These are phyloP conservation scores for Buddleja alternifolia DNA, from an alignment of 257 asterid species.

Conservation along the genomic window DNA sequence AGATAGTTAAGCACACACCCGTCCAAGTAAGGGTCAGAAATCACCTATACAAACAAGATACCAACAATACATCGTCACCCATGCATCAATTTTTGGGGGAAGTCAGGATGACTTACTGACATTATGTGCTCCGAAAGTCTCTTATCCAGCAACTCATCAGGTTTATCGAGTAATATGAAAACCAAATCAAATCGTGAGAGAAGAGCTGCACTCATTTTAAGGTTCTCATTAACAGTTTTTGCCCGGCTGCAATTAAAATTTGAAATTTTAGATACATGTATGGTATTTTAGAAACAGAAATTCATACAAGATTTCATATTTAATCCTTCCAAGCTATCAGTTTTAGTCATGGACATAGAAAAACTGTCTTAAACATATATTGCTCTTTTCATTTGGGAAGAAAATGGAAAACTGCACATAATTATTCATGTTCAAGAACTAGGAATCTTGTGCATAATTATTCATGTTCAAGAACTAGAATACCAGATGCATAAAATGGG, in stretches of 20 bases:
- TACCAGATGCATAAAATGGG: slow-evolving; percentile 4
- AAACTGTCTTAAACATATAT: not conserved
- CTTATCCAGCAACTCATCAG: slow-evolving; percentile 90
- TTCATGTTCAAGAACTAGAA: slow-evolving; percentile 19
- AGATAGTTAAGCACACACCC: not conserved
- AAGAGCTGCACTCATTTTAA: slow-evolving; percentile 92
- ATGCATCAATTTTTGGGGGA: slow-evolving; percentile 27
- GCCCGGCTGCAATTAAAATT: slow-evolving; percentile 81
- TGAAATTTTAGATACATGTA: slow-evolving; percentile 14
- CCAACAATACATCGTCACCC: slow-evolving; percentile 18
- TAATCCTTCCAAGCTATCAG: slow-evolving; percentile 20
- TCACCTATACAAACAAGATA: slow-evolving; percentile 3
- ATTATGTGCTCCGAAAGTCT: slow-evolving; percentile 97
- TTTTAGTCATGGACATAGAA: slow-evolving; percentile 16
- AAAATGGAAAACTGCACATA: slow-evolving; percentile 12
- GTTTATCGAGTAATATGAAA: slow-evolving; percentile 96
- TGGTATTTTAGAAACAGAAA: not conserved
- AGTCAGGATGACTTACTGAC: slow-evolving; percentile 76
- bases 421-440: not conserved
- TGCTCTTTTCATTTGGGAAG: slow-evolving; percentile 8
- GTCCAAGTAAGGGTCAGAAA: not conserved
- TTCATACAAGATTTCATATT: slow-evolving; percentile 1
- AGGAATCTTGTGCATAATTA: slow-evolving; percentile 26
- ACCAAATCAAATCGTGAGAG: slow-evolving; percentile 98
- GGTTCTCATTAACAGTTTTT: slow-evolving; percentile 97